phyloP scores from a whole-genome alignment of 257 asterid species.

The Plantago major region DNA sequence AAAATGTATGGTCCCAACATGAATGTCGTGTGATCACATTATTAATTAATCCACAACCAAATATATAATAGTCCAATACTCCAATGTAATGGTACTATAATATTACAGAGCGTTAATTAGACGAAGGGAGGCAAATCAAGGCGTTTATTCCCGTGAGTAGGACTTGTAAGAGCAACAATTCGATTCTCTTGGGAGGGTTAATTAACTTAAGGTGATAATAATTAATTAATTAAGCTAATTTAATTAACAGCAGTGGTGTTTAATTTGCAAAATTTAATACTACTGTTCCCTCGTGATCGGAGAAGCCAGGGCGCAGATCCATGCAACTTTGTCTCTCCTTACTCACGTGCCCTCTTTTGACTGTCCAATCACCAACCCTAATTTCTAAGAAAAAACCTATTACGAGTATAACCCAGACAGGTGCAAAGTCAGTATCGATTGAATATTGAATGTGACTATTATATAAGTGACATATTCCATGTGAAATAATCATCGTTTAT shows the following conservation, averaged over 20 bases:
- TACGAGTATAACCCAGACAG: too few species aligned
- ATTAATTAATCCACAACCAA: background rate
- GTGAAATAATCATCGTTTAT: too few species aligned
- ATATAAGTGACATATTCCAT: too few species aligned
- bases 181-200: slow-evolving; percentile 3
- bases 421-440: too few species aligned
- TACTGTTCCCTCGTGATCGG: slow-evolving; percentile 17
- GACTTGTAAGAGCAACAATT: slow-evolving; percentile 1
- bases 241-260: background rate
- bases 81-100: background rate
- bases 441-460: too few species aligned
- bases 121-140: slow-evolving; percentile 11
- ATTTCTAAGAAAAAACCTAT: too few species aligned
- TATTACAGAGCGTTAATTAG: background rate
- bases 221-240: background rate
- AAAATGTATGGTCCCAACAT: slow-evolving; percentile 14
- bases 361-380: slow-evolving; percentile 13
- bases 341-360: slow-evolving; percentile 15
- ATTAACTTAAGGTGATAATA: background rate
- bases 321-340: slow-evolving; percentile 7
- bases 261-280: background rate
- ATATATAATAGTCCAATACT: too few species aligned
- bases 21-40: slow-evolving; percentile 15
- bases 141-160: slow-evolving; percentile 14
- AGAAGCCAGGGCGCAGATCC: slow-evolving; percentile 11